Evolutionary conservation across 164 flowering plant species (phyloP).

Genomic region (Stephania cephalantha): DNA sequence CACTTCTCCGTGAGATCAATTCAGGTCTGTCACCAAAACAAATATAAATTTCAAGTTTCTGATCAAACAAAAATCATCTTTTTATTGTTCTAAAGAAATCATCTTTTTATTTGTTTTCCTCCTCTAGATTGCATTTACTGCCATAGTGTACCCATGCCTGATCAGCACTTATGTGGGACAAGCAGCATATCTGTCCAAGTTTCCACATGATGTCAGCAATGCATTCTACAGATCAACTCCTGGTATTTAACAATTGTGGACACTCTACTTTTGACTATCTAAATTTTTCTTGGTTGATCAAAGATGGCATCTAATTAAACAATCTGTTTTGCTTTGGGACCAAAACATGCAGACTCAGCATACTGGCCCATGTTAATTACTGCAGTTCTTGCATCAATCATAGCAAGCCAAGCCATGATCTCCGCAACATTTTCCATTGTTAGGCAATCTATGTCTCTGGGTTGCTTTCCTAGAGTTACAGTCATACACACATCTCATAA

Average conservation of each 20-base stretch:
- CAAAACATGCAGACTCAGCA: slow-evolving; percentile 6
- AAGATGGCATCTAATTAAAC: background rate
- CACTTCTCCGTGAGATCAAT: slow-evolving; percentile 25
- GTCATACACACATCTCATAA: slow-evolving; percentile 20
- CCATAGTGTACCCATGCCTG: slow-evolving; percentile 20
- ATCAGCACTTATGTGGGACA: slow-evolving; percentile 23
- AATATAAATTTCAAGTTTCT: background rate
- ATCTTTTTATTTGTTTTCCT: background rate
- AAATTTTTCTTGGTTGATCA: background rate
- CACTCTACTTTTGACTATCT: background rate
- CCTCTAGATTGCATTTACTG: slow-evolving; percentile 22
- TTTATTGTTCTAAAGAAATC: too few species aligned
- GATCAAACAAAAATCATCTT: too few species aligned
- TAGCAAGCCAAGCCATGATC: slow-evolving; percentile 26
- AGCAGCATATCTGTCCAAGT: slow-evolving; percentile 22
- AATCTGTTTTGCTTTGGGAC: background rate
- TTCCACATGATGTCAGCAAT: slow-evolving; percentile 14
- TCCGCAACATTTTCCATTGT: slow-evolving; percentile 22
- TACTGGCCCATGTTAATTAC: slow-evolving; percentile 23
- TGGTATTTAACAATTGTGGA: slow-evolving; percentile 3
- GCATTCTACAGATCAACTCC: slow-evolving; percentile 25
- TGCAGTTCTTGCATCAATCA: slow-evolving; percentile 19
- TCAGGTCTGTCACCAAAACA: slow-evolving; percentile 11
- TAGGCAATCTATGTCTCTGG: slow-evolving; percentile 19
- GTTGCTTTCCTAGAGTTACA: slow-evolving; percentile 25